Evolutionary conservation across 495 filamentous ascomycete genomes (phyloP).

Genomic region (Diplogelasinospora grovesii): DNA sequence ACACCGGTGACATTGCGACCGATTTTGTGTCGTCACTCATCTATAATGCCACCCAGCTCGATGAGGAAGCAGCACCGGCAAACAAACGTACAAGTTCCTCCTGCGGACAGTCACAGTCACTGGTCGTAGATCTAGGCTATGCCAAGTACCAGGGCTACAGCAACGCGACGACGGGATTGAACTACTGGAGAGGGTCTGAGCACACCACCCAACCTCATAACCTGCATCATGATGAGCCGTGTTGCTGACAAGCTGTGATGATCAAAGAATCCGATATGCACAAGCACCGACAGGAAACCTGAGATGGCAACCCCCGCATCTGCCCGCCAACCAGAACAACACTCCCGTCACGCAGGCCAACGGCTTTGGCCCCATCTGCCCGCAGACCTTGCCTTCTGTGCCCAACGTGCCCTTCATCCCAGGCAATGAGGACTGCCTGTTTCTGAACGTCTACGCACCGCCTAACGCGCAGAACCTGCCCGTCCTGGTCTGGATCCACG

Average conservation of each 20-base stretch:
- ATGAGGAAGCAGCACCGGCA: constrained; percentile 1
- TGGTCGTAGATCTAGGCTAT: constrained; percentile 33
- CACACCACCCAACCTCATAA: background rate
- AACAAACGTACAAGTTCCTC: constrained; percentile 8
- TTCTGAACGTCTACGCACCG: constrained; percentile 36
- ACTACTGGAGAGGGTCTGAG: constrained; percentile 34
- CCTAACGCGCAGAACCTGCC: constrained; percentile 27
- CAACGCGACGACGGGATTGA: constrained; percentile 26
- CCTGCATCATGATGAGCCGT: too few relatives aligned
- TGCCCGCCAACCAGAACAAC: background rate
- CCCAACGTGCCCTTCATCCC: constrained; percentile 9
- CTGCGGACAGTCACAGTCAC: constrained; percentile 6
- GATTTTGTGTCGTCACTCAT: constrained; percentile 19
- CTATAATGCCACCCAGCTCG: constrained; percentile 12
- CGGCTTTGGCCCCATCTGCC: constrained; percentile 14
- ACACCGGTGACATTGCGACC: constrained; percentile 9
- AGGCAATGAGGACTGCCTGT: constrained; percentile 37
- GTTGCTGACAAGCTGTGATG: constrained; percentile 3
- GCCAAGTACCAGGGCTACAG: constrained; percentile 33
- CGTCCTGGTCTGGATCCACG: constrained; percentile 42
- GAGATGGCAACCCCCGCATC: constrained; percentile 29
- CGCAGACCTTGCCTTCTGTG: constrained; percentile 13
- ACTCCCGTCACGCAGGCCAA: constrained; percentile 12
- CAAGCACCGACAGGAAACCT: constrained; percentile 19
- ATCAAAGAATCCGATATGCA: constrained; percentile 29